Base-by-base conservation (phyloP, 148 eudicot species). In the Pharnaceum exiguum region DNA sequence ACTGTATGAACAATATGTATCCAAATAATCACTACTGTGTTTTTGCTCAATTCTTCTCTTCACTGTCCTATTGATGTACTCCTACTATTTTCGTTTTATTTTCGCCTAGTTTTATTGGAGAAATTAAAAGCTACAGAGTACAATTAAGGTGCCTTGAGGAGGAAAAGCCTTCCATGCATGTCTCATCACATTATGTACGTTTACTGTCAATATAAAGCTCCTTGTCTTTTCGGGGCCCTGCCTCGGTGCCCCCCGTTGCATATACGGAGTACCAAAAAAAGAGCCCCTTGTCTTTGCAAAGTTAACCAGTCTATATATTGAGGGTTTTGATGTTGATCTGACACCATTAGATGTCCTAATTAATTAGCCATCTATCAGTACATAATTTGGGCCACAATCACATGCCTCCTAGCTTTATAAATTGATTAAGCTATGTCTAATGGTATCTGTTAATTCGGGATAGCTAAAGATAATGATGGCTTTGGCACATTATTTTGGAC, bases 281-380 rank as follows among this genome's bases (percentile, higher is more conserved):
- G 39, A 19, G 24, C 43, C 39, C 38, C 17, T 27, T 42, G 24
- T 18, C 43, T 3, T 22, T 23, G 21, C 27, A 36, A n/a, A 46
- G 37, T 44, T 25, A 49, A 1, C 43, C 25, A 31, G 21, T 36
- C 43, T 23, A 33, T n/a, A n/a, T 27, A 26, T 44, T 44, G 23
- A 51, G 17, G n/a, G 7, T 48, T 68, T 32, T 35, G 0, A 26
- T n/a, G n/a, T n/a, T 53, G 61, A 68, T 46, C 35, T 32, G 61
- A 53, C 72, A 60, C 60, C 66, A 68, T 60, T 67, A 67, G 5
- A 16, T 32, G 44, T 37, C 29, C 31, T 60, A 68, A 68, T 60
- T 60, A 68, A 46, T n/a, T n/a, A n/a, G n/a, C n/a, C 23, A 36
- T 60, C 49, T 68, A 45, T 60, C 39, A 51, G 39, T 44, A 49